These are phyloP conservation scores for Fusarium sp. DNA, from an alignment of 2,329 filamentous ascomycete species.

Conservation along the genomic window DNA sequence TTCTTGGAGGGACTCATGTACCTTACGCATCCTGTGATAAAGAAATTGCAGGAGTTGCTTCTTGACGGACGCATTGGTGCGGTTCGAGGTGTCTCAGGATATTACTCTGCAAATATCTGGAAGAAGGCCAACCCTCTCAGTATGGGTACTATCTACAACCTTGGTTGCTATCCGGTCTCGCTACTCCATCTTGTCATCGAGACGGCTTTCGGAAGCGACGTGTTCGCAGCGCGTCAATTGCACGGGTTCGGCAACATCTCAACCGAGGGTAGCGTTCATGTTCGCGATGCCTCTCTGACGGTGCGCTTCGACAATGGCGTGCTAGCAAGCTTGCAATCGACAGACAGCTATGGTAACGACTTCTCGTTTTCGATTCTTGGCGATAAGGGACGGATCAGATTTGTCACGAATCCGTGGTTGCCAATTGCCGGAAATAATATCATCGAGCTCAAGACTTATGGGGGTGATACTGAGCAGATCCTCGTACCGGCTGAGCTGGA, in stretches of 20 bases:
- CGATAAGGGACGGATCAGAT: background rate
- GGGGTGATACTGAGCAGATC: background rate
- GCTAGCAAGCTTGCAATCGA: slow-evolving; percentile 9
- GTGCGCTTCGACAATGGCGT: slow-evolving; percentile 8
- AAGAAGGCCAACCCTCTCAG: slow-evolving; percentile 18
- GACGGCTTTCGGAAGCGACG: background rate
- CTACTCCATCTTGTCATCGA: slow-evolving; percentile 1
- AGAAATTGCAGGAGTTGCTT: background rate
- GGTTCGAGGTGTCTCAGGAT: background rate
- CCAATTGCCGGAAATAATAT: slow-evolving; percentile 1
- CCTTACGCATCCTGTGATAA: slow-evolving; percentile 7
- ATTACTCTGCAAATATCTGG: slow-evolving; percentile 21
- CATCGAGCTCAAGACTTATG: slow-evolving; percentile 14
- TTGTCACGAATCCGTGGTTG: slow-evolving; percentile 15
- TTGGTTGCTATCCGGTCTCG: slow-evolving; percentile 12
- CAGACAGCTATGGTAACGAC: slow-evolving; percentile 16
- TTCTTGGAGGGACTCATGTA: slow-evolving; percentile 15
- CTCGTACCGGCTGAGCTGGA: background rate
- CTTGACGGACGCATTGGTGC: slow-evolving; percentile 2
- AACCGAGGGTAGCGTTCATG: background rate
- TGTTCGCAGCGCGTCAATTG: background rate
- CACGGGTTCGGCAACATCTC: slow-evolving; percentile 14
- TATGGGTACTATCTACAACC: slow-evolving; percentile 11
- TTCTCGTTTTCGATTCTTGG: slow-evolving; percentile 1
- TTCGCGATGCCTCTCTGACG: slow-evolving; percentile 15